phyloP scores from a whole-genome alignment of 78 protist species.

The Blattamonas nauphoetae region DNA sequence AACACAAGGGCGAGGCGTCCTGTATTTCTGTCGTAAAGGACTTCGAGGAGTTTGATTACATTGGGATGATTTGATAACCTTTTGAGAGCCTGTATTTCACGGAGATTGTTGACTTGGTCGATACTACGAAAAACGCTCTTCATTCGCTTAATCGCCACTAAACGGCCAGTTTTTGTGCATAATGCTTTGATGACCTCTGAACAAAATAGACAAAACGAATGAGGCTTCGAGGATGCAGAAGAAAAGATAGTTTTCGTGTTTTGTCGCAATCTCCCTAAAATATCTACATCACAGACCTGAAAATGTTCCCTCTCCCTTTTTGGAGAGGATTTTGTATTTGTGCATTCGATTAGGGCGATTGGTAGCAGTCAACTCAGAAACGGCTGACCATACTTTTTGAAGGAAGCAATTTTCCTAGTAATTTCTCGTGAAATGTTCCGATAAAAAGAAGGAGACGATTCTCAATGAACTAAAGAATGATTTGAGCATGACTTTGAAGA shows the following conservation, averaged over 20 bases:
- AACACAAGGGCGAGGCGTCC: slow-evolving; percentile 73
- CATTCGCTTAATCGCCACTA: slow-evolving; percentile 77
- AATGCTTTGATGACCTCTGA: slow-evolving; percentile 72
- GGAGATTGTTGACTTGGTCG: slow-evolving; percentile 42
- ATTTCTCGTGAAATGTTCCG: too few relatives aligned
- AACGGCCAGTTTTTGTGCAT: slow-evolving; percentile 30
- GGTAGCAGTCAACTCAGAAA: too few relatives aligned
- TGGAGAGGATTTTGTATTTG: slow-evolving; percentile 50
- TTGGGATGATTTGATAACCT: slow-evolving; percentile 61
- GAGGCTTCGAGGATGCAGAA: background rate
- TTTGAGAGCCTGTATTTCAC: slow-evolving; percentile 77
- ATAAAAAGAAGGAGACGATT: too few relatives aligned
- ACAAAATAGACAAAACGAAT: background rate
- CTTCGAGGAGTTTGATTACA: slow-evolving; percentile 63
- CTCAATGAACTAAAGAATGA: too few relatives aligned
- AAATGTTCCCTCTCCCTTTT: slow-evolving; percentile 86
- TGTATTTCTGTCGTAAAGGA: slow-evolving; percentile 49
- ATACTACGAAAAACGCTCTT: slow-evolving; percentile 48
- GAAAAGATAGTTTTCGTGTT: background rate
- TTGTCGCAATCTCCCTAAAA: too few relatives aligned
- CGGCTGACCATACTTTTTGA: too few relatives aligned
- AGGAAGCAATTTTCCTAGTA: too few relatives aligned
- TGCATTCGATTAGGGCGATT: too few relatives aligned
- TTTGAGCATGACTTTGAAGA: too few relatives aligned
- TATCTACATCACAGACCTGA: background rate